Evolutionary conservation across 2,329 filamentous ascomycete species (phyloP).

Genomic region (Diaporthe velutina): DNA sequence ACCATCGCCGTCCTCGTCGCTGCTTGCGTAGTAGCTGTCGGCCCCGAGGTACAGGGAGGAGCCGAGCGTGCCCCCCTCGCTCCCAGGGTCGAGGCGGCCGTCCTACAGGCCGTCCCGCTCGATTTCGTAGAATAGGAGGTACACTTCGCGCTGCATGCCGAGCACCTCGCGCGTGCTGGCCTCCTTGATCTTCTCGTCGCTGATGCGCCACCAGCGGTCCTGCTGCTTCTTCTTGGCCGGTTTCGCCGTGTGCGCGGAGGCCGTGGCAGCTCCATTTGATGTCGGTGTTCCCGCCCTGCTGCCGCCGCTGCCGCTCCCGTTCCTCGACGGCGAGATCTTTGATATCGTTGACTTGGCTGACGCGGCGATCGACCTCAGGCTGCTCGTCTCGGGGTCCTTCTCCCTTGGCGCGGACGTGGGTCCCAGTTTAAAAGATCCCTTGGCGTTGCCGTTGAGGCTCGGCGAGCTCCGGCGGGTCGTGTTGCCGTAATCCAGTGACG

Average conservation of each 20-base stretch:
- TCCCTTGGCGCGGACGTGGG: slow-evolving; percentile 46
- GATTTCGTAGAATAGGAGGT: slow-evolving; percentile 95
- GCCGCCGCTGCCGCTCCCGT: slow-evolving; percentile 47
- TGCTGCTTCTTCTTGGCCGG: slow-evolving; percentile 63
- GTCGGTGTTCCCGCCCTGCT: slow-evolving; percentile 41
- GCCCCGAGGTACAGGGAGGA: slow-evolving; percentile 15
- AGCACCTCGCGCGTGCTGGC: slow-evolving; percentile 92
- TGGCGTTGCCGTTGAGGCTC: slow-evolving; percentile 29
- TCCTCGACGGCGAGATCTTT: slow-evolving; percentile 56
- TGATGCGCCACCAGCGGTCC: slow-evolving; percentile 97
- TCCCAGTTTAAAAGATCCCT: background rate
- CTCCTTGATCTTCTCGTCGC: slow-evolving; percentile 96
- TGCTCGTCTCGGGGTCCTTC: slow-evolving; percentile 61
- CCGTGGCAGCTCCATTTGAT: slow-evolving; percentile 42
- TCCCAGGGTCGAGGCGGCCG: slow-evolving; percentile 6
- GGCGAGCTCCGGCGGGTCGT: slow-evolving; percentile 30
- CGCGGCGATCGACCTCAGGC: slow-evolving; percentile 68
- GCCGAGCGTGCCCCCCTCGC: slow-evolving; percentile 17
- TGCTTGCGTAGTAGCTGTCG: background rate
- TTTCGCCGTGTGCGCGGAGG: slow-evolving; percentile 40
- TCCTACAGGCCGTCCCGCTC: slow-evolving; percentile 60
- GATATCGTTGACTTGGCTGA: slow-evolving; percentile 68
- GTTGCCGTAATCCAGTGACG: slow-evolving; percentile 37
- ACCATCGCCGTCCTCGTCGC: background rate
- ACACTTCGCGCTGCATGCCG: slow-evolving; percentile 95